Percentiles rank a stretch among this genome's conserved stretches.
Conservation (phyloP, 2,329 filamentous ascomycete species). For the Aureobasidium sp. region DNA sequence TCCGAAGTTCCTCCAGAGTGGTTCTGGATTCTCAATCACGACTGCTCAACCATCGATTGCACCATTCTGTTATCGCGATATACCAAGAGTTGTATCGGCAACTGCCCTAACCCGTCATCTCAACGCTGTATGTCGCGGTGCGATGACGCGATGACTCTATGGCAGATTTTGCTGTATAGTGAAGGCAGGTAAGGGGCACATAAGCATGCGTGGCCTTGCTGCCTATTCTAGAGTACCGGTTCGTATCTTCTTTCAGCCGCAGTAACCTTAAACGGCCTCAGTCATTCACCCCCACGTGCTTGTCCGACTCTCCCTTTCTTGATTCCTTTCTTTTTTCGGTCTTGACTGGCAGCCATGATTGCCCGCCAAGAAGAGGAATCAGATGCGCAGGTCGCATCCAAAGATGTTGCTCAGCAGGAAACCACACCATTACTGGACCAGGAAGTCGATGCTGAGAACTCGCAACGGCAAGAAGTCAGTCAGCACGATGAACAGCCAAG, state of each 20-base stretch:
- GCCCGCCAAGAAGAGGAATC: not conserved
- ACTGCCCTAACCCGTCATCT: not conserved
- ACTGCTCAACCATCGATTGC: slow-evolving; percentile 12
- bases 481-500: not conserved
- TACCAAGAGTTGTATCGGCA: not conserved
- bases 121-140: not conserved
- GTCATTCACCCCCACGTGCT: not conserved
- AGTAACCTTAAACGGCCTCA: slow-evolving; percentile 2
- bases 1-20: not conserved
- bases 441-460: not conserved
- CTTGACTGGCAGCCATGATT: slow-evolving; percentile 1
- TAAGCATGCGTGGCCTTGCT: slow-evolving; percentile 11
- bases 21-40: slow-evolving; percentile 4
- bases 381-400: not conserved
- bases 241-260: not conserved
- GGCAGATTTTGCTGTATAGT: not conserved
- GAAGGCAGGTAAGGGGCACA: not conserved
- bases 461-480: not conserved
- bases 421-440: not conserved
- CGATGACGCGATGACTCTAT: not conserved
- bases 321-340: not conserved
- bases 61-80: not conserved
- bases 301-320: not conserved
- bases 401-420: not conserved
- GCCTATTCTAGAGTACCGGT: not conserved